Percentiles rank a stretch among this genome's conserved stretches.
Evolutionary conservation across 2,329 filamentous ascomycete species (phyloP).

Genomic region (Fusarium mangiferae): DNA sequence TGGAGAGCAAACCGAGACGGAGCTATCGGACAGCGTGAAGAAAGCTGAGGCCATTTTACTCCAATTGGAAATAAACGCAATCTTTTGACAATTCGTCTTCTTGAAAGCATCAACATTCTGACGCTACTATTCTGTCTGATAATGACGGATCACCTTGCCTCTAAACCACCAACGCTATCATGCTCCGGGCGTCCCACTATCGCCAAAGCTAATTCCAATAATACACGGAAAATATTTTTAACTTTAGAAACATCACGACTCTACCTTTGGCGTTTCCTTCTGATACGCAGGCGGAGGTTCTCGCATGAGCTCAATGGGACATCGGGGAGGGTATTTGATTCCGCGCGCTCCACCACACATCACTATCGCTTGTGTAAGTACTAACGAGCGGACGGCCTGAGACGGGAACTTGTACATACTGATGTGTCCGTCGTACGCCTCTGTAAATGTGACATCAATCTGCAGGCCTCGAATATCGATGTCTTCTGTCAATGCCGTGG

Average conservation of each 20-base stretch:
- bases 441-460: constrained; percentile 50
- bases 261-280: constrained; percentile 30
- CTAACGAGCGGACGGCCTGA: not conserved
- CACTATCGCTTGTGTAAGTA: constrained; percentile 39
- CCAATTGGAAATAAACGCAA: not conserved
- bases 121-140: not conserved
- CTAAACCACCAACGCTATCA: constrained; percentile 13
- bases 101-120: constrained; percentile 5
- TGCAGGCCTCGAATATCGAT: constrained; percentile 48
- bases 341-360: constrained; percentile 49
- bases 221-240: not conserved
- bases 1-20: constrained; percentile 92
- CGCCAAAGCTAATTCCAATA: constrained; percentile 14
- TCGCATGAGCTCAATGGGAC: constrained; percentile 52
- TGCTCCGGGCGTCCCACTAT: constrained; percentile 5
- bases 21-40: constrained; percentile 62
- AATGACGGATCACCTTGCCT: not conserved
- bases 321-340: constrained; percentile 47
- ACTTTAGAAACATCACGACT: not conserved
- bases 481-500: constrained; percentile 52
- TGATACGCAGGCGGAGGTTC: constrained; percentile 52
- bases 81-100: not conserved
- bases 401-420: constrained; percentile 37
- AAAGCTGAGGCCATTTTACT: not conserved
- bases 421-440: constrained; percentile 52